Base-by-base conservation (phyloP, 352 stramenopile genomes). In the Globisporangium canariense region DNA sequence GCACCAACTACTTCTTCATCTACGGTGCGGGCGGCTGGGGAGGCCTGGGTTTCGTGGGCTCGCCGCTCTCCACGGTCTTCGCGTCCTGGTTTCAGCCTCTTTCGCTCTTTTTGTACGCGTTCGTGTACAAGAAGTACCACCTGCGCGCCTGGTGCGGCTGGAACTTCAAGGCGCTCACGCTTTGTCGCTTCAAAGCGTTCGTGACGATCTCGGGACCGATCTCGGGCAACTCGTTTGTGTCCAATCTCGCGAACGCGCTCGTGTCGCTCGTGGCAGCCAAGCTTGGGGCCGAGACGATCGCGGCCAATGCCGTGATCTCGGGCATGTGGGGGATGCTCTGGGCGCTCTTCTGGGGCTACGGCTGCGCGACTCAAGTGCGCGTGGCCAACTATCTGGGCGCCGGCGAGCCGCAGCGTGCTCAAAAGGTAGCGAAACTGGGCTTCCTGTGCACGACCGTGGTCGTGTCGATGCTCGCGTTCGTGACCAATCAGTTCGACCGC, bases 301-400 rank as follows among this genome's bases (percentile, higher is more conserved):
- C 79, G 8, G 80, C 81, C 1, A 93, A 91, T 60, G 81, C 83
- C 28, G 79, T 93, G 28, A 76, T 93, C 55, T 80, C 81, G 2
- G 77, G 79, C 7, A 73, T 93, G 52, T 91, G 83, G 81, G 68
- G 71, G 3, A 43, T 93, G 36, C 73, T 91, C 1, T 93, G 83
- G 81, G 81, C 80, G 9, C 73, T 93, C 28, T 91, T 90, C 60
- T 93, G 85, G 83, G 83, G 83, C 13, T 93, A 90, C 52, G 85
- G 78, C 47, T 93, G 83, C 52, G 85, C 85, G 11, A 91, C 83
- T 1, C 86, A 94, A 61, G 75, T 90, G 43, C 83, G 83, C 28
- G 81, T 92, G 28, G 86, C 83, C 60, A 92, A 88, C 61, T 90
- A 92, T 54, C 64, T 94, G 2, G 83, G 83, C 5, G 83, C 86